Evolutionary conservation across 2,329 filamentous ascomycete species (phyloP), one percentile per base, ranked within the genome.

Genomic region (Alternaria arborescens): DNA sequence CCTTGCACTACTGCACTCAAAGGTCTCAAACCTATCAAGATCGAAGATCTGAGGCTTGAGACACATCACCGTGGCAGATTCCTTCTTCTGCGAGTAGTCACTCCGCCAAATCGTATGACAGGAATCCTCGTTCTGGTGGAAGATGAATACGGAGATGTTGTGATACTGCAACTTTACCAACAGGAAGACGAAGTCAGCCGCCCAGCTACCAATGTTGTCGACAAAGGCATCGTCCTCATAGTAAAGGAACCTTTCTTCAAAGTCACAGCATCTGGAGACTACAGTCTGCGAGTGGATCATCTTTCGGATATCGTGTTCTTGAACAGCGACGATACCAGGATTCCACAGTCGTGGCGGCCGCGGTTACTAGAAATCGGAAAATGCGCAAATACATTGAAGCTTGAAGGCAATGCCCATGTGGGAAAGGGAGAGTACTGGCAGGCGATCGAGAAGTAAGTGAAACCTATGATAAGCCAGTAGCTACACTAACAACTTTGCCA

Each of bases 171-270:
- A 12, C 8, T 68, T 8, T 62, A 66, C 38, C 63, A 58, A 81
- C 83, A 2, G 84, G 85, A 2, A 14, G 54, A 61, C 20, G 65
- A 66, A 24, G 12, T 20, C 1, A 59, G 12, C 24, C 63, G 56
- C 8, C 24, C 41, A n/a, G 79, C 76, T 1, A 67, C 6, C 3
- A 78, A 77, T 52, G 38, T 81, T 12, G 52, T 80, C 2, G 36
- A 80, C 8, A 64, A 74, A 52, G 58, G 68, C 5, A 60, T 78
- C 11, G 73, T 75, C 0, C 60, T 69, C 4, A 47, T 66, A 5
- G 20, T 61, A n/a, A 65, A 87, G 61, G 85, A 87, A 58, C 85
- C 85, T 0, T 87, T 81, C 65, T 80, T 87, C 64, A 85, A 82
- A 62, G 30, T 68, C 0, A 75, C 76, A 24, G 70, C 68, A 0